Conservation (phyloP, 2,329 filamentous ascomycete genomes). For the Colletotrichum truncatum region DNA sequence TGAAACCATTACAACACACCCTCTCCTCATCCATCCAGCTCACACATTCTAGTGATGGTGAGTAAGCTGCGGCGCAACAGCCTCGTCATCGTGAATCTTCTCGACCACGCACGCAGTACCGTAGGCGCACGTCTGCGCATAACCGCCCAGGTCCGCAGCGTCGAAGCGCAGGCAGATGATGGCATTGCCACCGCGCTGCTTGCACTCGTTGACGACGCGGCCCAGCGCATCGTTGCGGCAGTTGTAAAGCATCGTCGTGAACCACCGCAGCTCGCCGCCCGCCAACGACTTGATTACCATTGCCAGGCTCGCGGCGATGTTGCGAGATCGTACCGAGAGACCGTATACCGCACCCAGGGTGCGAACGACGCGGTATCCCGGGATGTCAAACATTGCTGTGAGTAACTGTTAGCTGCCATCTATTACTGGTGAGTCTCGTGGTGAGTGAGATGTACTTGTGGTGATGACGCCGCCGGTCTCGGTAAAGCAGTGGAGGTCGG, state of each 20-base stretch:
- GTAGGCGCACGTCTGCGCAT: slow-evolving; percentile 68
- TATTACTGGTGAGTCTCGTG: not conserved
- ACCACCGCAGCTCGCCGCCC: slow-evolving; percentile 68
- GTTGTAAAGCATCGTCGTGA: slow-evolving; percentile 67
- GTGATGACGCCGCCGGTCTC: slow-evolving; percentile 71
- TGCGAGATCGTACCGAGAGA: slow-evolving; percentile 65
- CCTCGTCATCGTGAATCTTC: slow-evolving; percentile 53
- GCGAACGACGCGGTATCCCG: slow-evolving; percentile 65
- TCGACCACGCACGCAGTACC: slow-evolving; percentile 67
- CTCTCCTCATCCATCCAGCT: not conserved
- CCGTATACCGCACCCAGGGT: slow-evolving; percentile 68
- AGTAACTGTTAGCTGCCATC: not conserved
- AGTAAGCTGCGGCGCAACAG: slow-evolving; percentile 28
- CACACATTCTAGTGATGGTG: not conserved
- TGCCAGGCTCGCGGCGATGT: slow-evolving; percentile 64
- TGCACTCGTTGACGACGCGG: slow-evolving; percentile 64
- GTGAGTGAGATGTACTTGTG: slow-evolving; percentile 48
- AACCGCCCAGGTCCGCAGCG: slow-evolving; percentile 61
- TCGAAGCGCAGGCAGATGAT: slow-evolving; percentile 69
- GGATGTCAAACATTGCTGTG: slow-evolving; percentile 68
- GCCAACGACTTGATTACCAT: slow-evolving; percentile 66
- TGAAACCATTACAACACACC: not conserved
- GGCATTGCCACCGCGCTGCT: slow-evolving; percentile 67
- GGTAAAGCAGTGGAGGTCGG: slow-evolving; percentile 65
- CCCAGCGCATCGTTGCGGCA: slow-evolving; percentile 67